Percentiles rank a stretch among this genome's conserved stretches.
Evolutionary conservation across 768 basidiomycete species (phyloP).

Genomic region (Kondoa subrosea): DNA sequence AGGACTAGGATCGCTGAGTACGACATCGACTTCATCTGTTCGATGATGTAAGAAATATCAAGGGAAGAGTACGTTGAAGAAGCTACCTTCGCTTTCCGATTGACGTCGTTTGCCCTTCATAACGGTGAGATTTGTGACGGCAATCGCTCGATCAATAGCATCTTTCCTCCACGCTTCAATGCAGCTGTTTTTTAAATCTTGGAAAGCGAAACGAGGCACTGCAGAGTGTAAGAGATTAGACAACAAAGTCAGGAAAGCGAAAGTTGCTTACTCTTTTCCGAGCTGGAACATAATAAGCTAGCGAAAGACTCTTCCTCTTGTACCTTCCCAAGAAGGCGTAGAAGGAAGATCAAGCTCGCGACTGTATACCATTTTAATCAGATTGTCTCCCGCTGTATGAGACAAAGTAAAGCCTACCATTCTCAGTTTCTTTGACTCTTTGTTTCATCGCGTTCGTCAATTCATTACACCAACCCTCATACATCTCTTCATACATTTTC

Average conservation of each 20-base stretch:
- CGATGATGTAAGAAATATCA: no score
- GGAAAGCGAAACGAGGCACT: slow-evolving; percentile 11
- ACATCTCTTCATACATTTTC: not conserved
- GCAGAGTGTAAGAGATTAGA: not conserved
- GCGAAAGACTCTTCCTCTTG: no score
- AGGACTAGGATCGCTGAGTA: not conserved
- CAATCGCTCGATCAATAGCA: not conserved
- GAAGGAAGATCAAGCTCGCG: no score
- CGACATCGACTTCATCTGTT: no score
- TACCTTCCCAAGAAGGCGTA: no score
- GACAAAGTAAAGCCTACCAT: not conserved
- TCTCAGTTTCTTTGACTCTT: not conserved
- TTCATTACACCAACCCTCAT: not conserved
- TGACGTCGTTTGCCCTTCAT: not conserved
- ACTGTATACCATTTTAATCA: no score
- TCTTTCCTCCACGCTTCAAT: not conserved
- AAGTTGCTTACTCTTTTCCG: no score
- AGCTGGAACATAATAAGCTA: no score
- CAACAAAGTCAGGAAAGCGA: no score
- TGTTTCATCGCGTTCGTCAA: not conserved
- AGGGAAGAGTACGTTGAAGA: no score
- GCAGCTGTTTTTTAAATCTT: not conserved
- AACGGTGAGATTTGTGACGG: not conserved
- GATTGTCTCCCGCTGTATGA: no score
- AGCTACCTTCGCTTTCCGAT: not conserved